Conservation (phyloP, 2,329 filamentous ascomycete genomes). For the Phialocephala sp. region DNA sequence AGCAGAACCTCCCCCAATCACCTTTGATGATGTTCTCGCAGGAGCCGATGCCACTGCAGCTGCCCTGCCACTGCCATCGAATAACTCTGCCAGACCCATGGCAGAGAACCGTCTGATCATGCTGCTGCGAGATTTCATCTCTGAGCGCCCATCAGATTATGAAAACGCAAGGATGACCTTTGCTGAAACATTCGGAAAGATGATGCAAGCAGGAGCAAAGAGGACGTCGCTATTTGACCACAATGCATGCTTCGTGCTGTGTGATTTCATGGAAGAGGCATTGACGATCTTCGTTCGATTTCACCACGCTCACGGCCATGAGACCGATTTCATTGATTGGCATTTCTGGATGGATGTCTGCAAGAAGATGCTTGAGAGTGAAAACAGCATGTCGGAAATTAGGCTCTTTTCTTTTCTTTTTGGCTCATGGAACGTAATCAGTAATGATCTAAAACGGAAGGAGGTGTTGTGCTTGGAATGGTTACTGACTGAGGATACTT, state of each 20-base stretch:
- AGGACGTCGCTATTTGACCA: conserved; percentile 72
- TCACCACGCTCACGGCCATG: conserved; percentile 48
- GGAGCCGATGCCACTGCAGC: conserved; percentile 64
- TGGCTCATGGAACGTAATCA: conserved; percentile 66
- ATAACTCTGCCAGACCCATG: conserved; percentile 68
- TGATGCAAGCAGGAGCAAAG: conserved; percentile 66
- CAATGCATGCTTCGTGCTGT: conserved; percentile 74
- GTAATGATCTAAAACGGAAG: conserved; percentile 61
- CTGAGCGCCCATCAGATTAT: conserved; percentile 60
- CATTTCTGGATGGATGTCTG: conserved; percentile 72
- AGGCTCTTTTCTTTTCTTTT: conserved; percentile 73
- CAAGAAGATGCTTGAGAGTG: conserved; percentile 69
- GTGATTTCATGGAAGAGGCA: conserved; percentile 74
- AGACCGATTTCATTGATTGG: conserved; percentile 61
- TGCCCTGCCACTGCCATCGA: conserved; percentile 59
- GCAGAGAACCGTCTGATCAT: conserved; percentile 74
- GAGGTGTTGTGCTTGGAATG: conserved; percentile 65
- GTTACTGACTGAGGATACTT: conserved; percentile 64
- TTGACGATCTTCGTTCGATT: conserved; percentile 68
- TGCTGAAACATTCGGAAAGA: conserved; percentile 64
- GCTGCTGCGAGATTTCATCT: conserved; percentile 71
- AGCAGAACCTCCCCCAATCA: conserved; percentile 57
- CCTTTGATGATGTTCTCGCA: conserved; percentile 69
- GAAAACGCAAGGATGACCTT: conserved; percentile 62
- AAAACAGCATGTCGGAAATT: conserved; percentile 75